Percentiles rank a stretch among this genome's conserved stretches.
These are phyloP conservation scores for Eucalyptus tenuipes DNA, from an alignment of 345 rosid species.

Conservation along the genomic window DNA sequence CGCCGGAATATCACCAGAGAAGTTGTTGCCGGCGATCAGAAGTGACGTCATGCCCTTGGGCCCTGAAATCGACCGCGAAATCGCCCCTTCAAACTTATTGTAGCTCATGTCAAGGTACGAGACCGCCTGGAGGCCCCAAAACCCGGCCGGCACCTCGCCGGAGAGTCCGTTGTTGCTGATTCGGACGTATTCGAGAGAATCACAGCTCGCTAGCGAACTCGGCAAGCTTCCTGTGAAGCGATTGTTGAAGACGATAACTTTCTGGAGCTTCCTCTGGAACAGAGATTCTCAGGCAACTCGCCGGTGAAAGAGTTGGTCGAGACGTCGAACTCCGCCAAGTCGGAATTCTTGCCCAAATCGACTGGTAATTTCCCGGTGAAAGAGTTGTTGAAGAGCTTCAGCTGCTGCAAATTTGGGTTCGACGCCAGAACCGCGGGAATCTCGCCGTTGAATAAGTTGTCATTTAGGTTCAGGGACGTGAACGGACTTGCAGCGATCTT, in stretches of 20 bases:
- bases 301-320: constrained; percentile 48
- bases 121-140: constrained; percentile 42
- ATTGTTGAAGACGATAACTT: constrained; percentile 30
- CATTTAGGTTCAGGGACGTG: constrained; percentile 35
- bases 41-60: constrained; percentile 9
- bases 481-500: constrained; percentile 32
- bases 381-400: constrained; percentile 70
- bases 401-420: constrained; percentile 28
- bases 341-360: constrained; percentile 40
- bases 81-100: constrained; percentile 41
- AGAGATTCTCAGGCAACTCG: constrained; percentile 45
- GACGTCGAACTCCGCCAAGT: constrained; percentile 40
- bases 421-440: constrained; percentile 33
- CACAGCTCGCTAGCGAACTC: constrained; percentile 40
- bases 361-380: constrained; percentile 47
- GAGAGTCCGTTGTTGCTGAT: constrained; percentile 33
- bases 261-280: constrained; percentile 26
- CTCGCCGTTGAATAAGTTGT: constrained; percentile 44
- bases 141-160: constrained; percentile 26
- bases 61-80: constrained; percentile 28
- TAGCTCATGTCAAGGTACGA: constrained; percentile 22
- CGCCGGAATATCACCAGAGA: constrained; percentile 39
- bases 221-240: constrained; percentile 39
- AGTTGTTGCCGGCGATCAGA: constrained; percentile 32
- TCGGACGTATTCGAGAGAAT: constrained; percentile 28